Percentiles rank a stretch among this genome's conserved stretches.
Conservation (phyloP, 73 alveolate species). For the Paramecium bursaria region DNA sequence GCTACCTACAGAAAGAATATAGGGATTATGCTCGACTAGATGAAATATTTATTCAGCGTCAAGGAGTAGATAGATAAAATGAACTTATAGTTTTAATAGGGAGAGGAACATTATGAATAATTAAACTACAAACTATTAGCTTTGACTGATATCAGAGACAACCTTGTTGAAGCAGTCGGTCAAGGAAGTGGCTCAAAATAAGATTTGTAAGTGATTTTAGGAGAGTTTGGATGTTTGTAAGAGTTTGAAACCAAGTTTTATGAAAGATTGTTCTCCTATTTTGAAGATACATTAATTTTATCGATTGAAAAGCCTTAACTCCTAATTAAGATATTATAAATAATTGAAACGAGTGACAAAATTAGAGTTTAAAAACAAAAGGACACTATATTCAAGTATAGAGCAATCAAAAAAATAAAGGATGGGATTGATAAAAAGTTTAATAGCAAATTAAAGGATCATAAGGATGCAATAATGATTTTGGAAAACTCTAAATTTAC, state of each 20-base stretch:
- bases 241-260: constrained; percentile 40
- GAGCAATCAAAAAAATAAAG: constrained; percentile 1
- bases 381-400: neutral
- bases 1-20: constrained; percentile 22
- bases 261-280: neutral
- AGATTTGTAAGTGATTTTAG: constrained; percentile 3
- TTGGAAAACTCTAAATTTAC: constrained; percentile 30
- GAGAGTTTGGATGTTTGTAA: constrained; percentile 35
- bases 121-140: constrained; percentile 8
- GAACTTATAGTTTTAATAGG: constrained; percentile 30
- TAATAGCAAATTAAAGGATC: constrained; percentile 24
- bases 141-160: constrained; percentile 35
- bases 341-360: constrained; percentile 52
- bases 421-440: constrained; percentile 43
- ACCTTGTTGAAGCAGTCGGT: constrained; percentile 44
- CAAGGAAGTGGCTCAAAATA: neutral
- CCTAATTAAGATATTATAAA: constrained; percentile 4
- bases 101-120: neutral
- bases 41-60: constrained; percentile 45
- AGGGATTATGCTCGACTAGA: constrained; percentile 45
- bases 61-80: constrained; percentile 53
- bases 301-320: constrained; percentile 31
- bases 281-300: neutral
- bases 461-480: constrained; percentile 22
- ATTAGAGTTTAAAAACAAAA: neutral